These are phyloP conservation scores for Marsdenia floribunda DNA, from an alignment of 257 asterid genomes.

Conservation along the genomic window DNA sequence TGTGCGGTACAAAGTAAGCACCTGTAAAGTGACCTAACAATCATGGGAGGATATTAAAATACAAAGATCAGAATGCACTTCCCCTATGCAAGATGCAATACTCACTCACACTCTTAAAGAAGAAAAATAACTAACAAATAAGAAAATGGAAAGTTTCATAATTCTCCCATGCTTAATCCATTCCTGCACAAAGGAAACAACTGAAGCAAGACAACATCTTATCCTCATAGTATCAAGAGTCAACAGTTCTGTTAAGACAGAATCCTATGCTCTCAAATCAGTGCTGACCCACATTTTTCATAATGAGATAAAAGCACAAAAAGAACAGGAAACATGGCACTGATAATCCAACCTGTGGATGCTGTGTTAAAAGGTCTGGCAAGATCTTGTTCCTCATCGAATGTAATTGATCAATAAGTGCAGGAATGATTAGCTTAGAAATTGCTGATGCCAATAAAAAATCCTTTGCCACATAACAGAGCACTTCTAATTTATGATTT, in stretches of 20 bases:
- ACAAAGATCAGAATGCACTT: background rate
- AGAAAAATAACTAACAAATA: background rate
- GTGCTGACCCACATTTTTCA: background rate
- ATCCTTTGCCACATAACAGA: constrained; percentile 71
- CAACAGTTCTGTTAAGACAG: background rate
- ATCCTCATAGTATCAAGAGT: background rate
- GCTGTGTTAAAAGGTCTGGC: constrained; percentile 48
- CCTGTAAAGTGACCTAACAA: background rate
- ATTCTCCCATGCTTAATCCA: background rate
- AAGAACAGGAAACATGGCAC: constrained; percentile 7
- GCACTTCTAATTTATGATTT: constrained; percentile 67
- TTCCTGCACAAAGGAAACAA: background rate
- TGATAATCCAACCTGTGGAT: constrained; percentile 52
- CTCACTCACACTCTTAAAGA: background rate
- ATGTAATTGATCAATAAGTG: constrained; percentile 66
- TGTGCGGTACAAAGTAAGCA: too few relatives aligned
- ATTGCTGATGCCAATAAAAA: constrained; percentile 44
- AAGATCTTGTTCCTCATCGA: constrained; percentile 55
- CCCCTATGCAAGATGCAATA: background rate
- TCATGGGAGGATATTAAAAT: background rate
- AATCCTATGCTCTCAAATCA: background rate
- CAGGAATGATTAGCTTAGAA: constrained; percentile 78
- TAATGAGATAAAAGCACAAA: background rate
- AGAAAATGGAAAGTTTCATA: background rate
- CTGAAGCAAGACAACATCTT: background rate